Percentiles rank a stretch among this genome's conserved stretches.
Evolutionary conservation across 306 rosid species (phyloP).

Genomic region (Comarum palustre): DNA sequence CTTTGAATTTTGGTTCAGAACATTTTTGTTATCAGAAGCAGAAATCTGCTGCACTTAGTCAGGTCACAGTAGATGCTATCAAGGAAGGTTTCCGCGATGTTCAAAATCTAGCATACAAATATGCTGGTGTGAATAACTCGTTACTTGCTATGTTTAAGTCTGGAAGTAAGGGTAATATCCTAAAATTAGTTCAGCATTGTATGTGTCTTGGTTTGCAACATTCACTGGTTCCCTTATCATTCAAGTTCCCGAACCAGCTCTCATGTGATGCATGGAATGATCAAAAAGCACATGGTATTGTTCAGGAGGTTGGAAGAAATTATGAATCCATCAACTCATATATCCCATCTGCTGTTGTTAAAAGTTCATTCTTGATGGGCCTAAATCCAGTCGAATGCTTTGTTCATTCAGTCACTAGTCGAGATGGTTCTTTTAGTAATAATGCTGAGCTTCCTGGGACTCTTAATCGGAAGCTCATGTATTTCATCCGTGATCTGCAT

Average conservation of each 20-base stretch:
- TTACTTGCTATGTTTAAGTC: constrained; percentile 79
- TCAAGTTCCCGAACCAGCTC: constrained; percentile 62
- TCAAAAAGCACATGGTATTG: constrained; percentile 42
- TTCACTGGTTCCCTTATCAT: constrained; percentile 76
- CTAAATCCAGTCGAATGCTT: constrained; percentile 89
- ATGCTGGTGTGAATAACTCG: constrained; percentile 54
- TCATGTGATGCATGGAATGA: constrained; percentile 82
- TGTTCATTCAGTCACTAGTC: constrained; percentile 85
- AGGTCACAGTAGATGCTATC: constrained; percentile 82
- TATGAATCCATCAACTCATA: constrained; percentile 45
- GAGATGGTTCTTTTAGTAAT: constrained; percentile 85
- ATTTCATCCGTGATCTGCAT: constrained; percentile 79
- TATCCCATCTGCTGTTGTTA: constrained; percentile 80
- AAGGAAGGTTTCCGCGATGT: constrained; percentile 69
- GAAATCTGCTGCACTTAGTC: constrained; percentile 64
- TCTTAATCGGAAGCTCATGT: constrained; percentile 72
- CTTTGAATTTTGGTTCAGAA: constrained; percentile 39
- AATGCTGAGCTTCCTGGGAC: constrained; percentile 98
- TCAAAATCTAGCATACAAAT: constrained; percentile 62
- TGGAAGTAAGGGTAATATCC: constrained; percentile 94
- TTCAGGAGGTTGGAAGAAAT: constrained; percentile 35
- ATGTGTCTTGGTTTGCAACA: constrained; percentile 95
- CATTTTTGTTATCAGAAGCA: constrained; percentile 61
- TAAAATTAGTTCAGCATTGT: constrained; percentile 77
- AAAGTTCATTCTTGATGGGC: constrained; percentile 76